Evolutionary conservation across 78 protist genomes (phyloP), one percentile per base, ranked within the genome.

Genomic region (Protostelium mycophagum): DNA sequence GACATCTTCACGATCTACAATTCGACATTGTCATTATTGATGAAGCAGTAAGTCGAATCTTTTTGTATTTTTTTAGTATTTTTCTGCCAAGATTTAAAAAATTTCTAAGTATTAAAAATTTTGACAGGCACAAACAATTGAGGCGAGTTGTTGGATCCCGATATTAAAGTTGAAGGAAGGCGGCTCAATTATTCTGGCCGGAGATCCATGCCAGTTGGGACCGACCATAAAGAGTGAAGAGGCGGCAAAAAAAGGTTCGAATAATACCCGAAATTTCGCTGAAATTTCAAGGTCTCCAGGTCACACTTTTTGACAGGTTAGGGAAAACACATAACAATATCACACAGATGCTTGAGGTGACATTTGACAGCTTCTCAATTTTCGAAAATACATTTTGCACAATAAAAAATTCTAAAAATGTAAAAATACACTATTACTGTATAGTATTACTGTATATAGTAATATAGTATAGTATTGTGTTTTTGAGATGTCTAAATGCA

Each of bases 141-240:
- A 97, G 87, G 90, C 97, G 23, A 37, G 93, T 5, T 95, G 96
- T 84, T 97, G 98, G 98, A 95, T 97, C 5, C 93, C 98, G 16
- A 86, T 96, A 38, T 92, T 63, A n/a, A 88, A 85, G 34, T 97
- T 95, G 35, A 25, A 85, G 0, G 35, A 35, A 63, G 73, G 73
- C 16, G 73, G 73, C 73, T 25, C 73, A 16, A 36, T 89, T 0
- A 36, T 96, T 10, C 35, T 94, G 87, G 96, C 96, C 0, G 98
- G 97, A 35, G 98, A 97, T 88, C 98, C 95, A 37, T 90, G 38
- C 38, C 98, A 97, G 85, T 89, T 97, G 1, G 97, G 97, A 83
- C 98, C 98, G 1, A 96, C 97, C 73, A 91, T 97, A 36, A 91
- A 94, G 38, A 88, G 95, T 10, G 37, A n/a, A 35, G 94, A 94